These are phyloP conservation scores for Biscutella laevigata DNA, from an alignment of 441 rosid genomes.

Conservation along the genomic window DNA sequence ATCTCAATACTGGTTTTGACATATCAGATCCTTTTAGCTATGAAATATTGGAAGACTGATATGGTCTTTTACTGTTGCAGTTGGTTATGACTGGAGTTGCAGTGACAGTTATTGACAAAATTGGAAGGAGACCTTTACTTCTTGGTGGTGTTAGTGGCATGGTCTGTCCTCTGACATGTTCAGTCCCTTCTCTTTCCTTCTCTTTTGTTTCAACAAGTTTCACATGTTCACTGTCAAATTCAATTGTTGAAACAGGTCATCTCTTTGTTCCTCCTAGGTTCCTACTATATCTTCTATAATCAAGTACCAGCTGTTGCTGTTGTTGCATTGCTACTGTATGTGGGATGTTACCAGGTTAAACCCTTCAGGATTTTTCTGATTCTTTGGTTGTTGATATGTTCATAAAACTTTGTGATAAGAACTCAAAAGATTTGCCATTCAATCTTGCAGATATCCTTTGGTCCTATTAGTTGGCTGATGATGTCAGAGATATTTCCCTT, in stretches of 20 bases:
- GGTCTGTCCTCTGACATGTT: slow-evolving; percentile 32
- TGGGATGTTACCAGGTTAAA: slow-evolving; percentile 93
- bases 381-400: not conserved
- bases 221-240: not conserved
- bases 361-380: slow-evolving; percentile 9
- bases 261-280: slow-evolving; percentile 83
- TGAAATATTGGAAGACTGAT: not conserved
- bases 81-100: slow-evolving; percentile 87
- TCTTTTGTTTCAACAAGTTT: not conserved
- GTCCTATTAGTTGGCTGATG: slow-evolving; percentile 99
- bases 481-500: slow-evolving; percentile 88
- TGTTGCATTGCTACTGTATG: slow-evolving; percentile 69
- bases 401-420: not conserved
- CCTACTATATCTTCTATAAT: slow-evolving; percentile 75
- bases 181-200: not conserved
- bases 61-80: slow-evolving; percentile 32
- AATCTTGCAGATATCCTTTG: slow-evolving; percentile 82
- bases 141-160: slow-evolving; percentile 93
- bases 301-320: slow-evolving; percentile 60
- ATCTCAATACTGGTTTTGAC: not conserved
- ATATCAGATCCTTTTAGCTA: not conserved
- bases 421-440: not conserved
- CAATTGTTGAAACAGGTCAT: slow-evolving; percentile 43
- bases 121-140: slow-evolving; percentile 93
- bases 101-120: slow-evolving; percentile 73